phyloP scores from a whole-genome alignment of 148 eudicot genomes.

The Rhododendron ovatum region DNA sequence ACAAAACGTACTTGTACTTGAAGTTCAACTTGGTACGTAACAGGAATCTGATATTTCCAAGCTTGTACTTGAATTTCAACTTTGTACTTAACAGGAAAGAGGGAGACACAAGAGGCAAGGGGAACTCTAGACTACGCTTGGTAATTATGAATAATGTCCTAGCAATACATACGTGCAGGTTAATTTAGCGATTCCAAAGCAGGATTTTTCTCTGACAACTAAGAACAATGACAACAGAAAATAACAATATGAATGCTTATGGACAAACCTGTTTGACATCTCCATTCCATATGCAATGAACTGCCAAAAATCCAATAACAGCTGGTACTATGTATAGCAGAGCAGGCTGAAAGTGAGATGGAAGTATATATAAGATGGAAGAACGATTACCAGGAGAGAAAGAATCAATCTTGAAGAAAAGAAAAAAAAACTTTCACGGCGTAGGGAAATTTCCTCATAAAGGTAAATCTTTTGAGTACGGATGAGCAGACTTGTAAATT shows the following conservation, averaged over 20 bases:
- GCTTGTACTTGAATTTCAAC: neutral
- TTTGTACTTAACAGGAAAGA: neutral
- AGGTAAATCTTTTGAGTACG: too few relatives aligned
- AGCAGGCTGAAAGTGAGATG: constrained; percentile 70
- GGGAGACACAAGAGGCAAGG: neutral
- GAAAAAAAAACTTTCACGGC: neutral
- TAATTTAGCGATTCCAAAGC: neutral
- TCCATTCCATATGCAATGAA: constrained; percentile 83
- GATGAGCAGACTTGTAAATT: too few relatives aligned
- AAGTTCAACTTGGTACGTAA: too few relatives aligned
- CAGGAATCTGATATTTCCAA: neutral
- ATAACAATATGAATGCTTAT: neutral
- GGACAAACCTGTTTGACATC: constrained; percentile 80
- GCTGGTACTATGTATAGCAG: constrained; percentile 90
- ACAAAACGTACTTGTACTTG: too few relatives aligned
- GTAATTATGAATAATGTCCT: neutral
- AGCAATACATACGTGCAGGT: neutral
- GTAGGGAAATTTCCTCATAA: neutral
- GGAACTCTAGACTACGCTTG: neutral
- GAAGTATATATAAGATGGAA: neutral
- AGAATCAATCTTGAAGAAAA: neutral
- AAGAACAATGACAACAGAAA: neutral
- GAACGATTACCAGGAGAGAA: neutral
- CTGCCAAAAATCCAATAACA: constrained; percentile 86
- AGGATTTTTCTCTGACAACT: neutral